Percentiles rank a stretch among this genome's conserved stretches.
These are phyloP conservation scores for Cercophora sp. DNA, from an alignment of 495 filamentous ascomycete genomes.

Conservation along the genomic window DNA sequence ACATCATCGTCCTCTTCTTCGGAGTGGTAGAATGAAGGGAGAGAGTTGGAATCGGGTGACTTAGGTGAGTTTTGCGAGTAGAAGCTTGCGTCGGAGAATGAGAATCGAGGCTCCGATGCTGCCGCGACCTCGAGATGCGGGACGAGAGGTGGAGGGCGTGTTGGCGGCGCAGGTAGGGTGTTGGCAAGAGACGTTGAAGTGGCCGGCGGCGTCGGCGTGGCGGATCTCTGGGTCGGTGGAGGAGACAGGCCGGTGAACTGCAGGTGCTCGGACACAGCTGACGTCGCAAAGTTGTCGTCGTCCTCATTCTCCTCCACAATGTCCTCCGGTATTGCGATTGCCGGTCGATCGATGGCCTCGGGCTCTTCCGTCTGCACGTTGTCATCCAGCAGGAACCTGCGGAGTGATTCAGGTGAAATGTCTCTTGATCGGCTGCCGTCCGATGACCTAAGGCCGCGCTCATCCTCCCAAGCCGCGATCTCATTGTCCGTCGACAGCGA, in stretches of 20 bases:
- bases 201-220: constrained; percentile 24
- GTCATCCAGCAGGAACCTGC: constrained; percentile 41
- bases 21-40: constrained; percentile 41
- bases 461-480: constrained; percentile 17
- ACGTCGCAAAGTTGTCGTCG: constrained; percentile 52
- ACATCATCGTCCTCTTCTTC: constrained; percentile 28
- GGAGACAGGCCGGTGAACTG: constrained; percentile 45
- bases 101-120: no score
- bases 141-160: constrained; percentile 13
- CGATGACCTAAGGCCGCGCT: constrained; percentile 30
- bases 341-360: constrained; percentile 15
- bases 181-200: not conserved
- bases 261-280: constrained; percentile 39
- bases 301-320: constrained; percentile 52
- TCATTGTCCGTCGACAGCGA: constrained; percentile 20
- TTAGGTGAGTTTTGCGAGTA: constrained; percentile 9
- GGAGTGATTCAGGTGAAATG: constrained; percentile 45
- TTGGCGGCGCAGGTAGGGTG: constrained; percentile 5
- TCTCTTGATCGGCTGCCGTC: constrained; percentile 41
- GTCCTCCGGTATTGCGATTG: constrained; percentile 46
- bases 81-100: constrained; percentile 14
- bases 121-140: constrained; percentile 3
- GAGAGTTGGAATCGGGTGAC: constrained; percentile 23
- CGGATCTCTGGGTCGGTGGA: constrained; percentile 39
- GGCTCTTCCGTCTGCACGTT: constrained; percentile 18